phyloP scores from a whole-genome alignment of 805 yeast species.

The Yarrowia sp. region DNA sequence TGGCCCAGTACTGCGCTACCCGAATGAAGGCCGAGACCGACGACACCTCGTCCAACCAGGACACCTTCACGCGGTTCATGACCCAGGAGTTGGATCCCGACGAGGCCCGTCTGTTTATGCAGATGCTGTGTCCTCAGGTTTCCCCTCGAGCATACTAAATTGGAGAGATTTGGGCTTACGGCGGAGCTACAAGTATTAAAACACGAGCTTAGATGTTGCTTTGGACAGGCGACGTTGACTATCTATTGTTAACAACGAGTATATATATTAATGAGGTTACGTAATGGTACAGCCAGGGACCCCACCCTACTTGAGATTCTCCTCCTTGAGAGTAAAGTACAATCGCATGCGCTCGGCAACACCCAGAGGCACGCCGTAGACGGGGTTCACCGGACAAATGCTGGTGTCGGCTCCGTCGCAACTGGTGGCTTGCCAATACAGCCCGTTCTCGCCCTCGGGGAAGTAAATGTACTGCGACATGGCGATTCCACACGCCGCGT shows the following conservation, averaged over 20 bases:
- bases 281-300: too few relatives aligned
- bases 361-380: slow-evolving; percentile 63
- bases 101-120: neutral
- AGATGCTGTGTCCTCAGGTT: slow-evolving; percentile 3
- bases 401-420: slow-evolving; percentile 16
- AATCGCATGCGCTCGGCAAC: slow-evolving; percentile 51
- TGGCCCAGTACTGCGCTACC: neutral
- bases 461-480: slow-evolving; percentile 58
- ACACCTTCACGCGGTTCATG: neutral
- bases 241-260: too few relatives aligned
- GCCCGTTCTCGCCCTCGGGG: slow-evolving; percentile 35
- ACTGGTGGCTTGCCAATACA: slow-evolving; percentile 36
- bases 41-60: neutral
- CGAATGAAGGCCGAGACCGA: neutral
- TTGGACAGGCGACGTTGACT: too few relatives aligned
- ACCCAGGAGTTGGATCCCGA: neutral
- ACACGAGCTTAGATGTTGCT: slow-evolving; percentile 1
- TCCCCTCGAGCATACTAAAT: neutral
- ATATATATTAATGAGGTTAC: too few relatives aligned
- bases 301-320: neutral
- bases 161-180: too few relatives aligned
- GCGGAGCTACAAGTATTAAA: too few relatives aligned
- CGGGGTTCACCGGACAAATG: slow-evolving; percentile 57
- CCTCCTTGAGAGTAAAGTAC: slow-evolving; percentile 40
- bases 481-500: slow-evolving; percentile 78